Percentiles rank a stretch among this genome's conserved stretches.
Evolutionary conservation across 108 stramenopile species (phyloP).

Genomic region (Pseudonitzschia delicatissima): DNA sequence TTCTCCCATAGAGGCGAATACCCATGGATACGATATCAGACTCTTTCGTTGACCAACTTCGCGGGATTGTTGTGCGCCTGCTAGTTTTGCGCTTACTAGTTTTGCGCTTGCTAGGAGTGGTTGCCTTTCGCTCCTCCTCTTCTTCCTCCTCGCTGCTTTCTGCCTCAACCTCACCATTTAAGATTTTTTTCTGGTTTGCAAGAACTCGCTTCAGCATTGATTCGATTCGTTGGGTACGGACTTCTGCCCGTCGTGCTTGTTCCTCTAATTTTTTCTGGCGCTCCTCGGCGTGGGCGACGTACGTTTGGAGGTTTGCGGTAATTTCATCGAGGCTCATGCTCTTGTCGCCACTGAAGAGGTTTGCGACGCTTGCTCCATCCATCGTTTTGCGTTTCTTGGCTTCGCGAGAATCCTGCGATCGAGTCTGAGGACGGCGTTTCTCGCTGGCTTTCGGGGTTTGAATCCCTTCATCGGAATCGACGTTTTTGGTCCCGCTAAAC

Average conservation of each 20-base stretch:
- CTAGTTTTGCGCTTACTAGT: too few relatives aligned
- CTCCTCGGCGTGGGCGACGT: not conserved
- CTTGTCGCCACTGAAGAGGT: too few relatives aligned
- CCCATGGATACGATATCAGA: not conserved
- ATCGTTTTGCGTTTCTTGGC: not conserved
- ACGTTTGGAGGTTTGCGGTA: not conserved
- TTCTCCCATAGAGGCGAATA: not conserved
- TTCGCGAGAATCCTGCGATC: too few relatives aligned
- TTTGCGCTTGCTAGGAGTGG: not conserved
- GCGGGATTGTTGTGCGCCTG: too few relatives aligned
- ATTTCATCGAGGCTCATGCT: not conserved
- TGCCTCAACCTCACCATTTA: not conserved
- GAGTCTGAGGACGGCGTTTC: not conserved
- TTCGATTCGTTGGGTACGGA: not conserved
- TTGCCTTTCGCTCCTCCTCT: not conserved
- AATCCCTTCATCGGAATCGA: not conserved
- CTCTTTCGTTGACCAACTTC: not conserved
- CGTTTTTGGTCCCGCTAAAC: not conserved
- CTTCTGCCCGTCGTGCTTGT: not conserved
- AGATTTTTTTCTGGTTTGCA: not conserved
- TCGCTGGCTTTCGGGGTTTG: not conserved
- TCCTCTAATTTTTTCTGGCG: not conserved
- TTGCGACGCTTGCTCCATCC: not conserved
- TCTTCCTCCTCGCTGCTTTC: not conserved
- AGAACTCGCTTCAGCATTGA: not conserved